phyloP scores from a whole-genome alignment of 2,329 filamentous ascomycete species.

The Cercospora sojina region DNA sequence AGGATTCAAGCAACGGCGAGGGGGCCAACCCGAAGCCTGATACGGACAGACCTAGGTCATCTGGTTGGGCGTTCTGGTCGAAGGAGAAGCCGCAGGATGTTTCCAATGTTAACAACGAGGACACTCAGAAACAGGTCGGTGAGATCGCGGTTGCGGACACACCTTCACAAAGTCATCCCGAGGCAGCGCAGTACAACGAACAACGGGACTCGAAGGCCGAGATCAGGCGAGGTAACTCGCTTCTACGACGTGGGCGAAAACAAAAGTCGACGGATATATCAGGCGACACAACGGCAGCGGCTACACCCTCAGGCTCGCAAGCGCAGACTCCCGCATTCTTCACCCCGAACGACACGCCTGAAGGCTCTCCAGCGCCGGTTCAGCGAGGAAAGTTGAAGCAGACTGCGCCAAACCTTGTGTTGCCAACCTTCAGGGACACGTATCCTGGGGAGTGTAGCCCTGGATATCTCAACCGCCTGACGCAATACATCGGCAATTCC shows the following conservation, averaged over 20 bases:
- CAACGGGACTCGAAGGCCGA: constrained; percentile 23
- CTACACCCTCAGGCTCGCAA: constrained; percentile 27
- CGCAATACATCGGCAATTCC: constrained; percentile 40
- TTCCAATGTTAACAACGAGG: constrained; percentile 53
- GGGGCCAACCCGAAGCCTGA: constrained; percentile 8
- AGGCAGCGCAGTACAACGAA: constrained; percentile 52
- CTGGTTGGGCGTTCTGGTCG: constrained; percentile 82
- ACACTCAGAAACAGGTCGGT: constrained; percentile 55
- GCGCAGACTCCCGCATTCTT: constrained; percentile 25
- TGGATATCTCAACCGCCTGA: constrained; percentile 44
- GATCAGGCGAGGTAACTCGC: constrained; percentile 26
- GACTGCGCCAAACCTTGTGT: constrained; percentile 59
- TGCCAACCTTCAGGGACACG: constrained; percentile 68
- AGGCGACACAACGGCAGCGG: constrained; percentile 26
- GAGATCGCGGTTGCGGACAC: constrained; percentile 53
- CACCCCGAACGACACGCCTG: constrained; percentile 32
- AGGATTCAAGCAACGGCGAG: constrained; percentile 8
- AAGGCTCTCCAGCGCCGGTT: constrained; percentile 29
- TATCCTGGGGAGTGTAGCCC: constrained; percentile 54
- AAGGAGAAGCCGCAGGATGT: constrained; percentile 51
- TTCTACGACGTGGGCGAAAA: constrained; percentile 30
- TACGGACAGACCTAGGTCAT: constrained; percentile 44
- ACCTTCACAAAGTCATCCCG: constrained; percentile 51
- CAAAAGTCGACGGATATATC: constrained; percentile 26
- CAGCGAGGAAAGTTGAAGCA: constrained; percentile 31